Percentiles rank a stretch among this genome's conserved stretches.
These are phyloP conservation scores for Jatropha curcas DNA, from an alignment of 345 rosid species.

Conservation along the genomic window DNA sequence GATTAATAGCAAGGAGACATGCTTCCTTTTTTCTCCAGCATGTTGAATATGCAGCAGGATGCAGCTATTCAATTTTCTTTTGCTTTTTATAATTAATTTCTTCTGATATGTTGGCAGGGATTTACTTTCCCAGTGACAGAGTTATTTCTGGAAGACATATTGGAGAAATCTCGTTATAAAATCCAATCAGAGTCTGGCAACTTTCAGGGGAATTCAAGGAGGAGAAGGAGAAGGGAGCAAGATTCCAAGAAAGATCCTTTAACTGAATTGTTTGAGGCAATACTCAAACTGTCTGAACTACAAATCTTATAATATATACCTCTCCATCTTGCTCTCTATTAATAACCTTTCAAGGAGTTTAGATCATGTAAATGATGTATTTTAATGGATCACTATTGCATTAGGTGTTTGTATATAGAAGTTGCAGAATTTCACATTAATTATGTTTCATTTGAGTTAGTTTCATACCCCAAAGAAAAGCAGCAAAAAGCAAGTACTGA, in stretches of 20 bases:
- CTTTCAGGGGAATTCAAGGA: slow-evolving; percentile 70
- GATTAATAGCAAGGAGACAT: neutral
- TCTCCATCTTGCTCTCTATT: neutral
- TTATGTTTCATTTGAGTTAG: neutral
- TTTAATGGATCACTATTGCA: neutral
- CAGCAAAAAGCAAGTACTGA: neutral
- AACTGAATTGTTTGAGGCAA: slow-evolving; percentile 74
- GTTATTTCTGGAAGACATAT: slow-evolving; percentile 80
- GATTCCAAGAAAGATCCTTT: slow-evolving; percentile 72
- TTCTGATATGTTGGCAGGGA: slow-evolving; percentile 51
- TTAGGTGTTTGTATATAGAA: neutral
- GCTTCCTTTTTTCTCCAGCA: neutral
- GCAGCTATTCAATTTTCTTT: neutral
- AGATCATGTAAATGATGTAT: neutral
- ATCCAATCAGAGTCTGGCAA: slow-evolving; percentile 62
- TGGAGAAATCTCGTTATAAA: slow-evolving; percentile 70
- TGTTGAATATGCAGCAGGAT: slow-evolving; percentile 10
- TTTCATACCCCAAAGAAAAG: neutral
- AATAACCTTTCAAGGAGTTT: neutral
- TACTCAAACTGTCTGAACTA: slow-evolving; percentile 19
- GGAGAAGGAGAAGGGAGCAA: slow-evolving; percentile 67
- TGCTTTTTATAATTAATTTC: slow-evolving; percentile 4
- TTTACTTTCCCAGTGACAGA: slow-evolving; percentile 87
- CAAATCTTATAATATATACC: neutral
- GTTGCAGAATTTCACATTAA: neutral